Conservation (phyloP, 495 filamentous ascomycete species). For the Hypoxylon perforatum region DNA sequence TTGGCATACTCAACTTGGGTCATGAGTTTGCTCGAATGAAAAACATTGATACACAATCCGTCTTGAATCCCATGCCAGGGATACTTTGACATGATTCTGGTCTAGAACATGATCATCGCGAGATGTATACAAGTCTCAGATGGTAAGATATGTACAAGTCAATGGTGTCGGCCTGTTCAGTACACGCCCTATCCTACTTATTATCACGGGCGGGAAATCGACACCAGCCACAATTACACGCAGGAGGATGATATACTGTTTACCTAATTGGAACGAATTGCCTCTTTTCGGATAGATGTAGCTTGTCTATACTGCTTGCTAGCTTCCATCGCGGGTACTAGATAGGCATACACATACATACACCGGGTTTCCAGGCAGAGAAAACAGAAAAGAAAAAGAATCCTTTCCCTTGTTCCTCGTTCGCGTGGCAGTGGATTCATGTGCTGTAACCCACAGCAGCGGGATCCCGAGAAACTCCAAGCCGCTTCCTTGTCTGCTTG, state of each 20-base stretch:
- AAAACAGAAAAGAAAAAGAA: constrained; percentile 5
- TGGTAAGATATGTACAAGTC: constrained; percentile 6
- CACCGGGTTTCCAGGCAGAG: constrained; percentile 2
- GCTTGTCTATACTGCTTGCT: not conserved
- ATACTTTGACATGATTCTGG: constrained; percentile 33
- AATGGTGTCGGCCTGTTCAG: constrained; percentile 7
- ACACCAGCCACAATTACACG: constrained; percentile 40
- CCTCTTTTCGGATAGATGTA: constrained; percentile 2
- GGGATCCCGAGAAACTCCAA: constrained; percentile 29
- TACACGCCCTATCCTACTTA: constrained; percentile 28
- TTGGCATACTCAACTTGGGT: constrained; percentile 17
- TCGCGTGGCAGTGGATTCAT: constrained; percentile 45
- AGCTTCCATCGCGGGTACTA: not conserved
- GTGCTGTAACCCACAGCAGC: constrained; percentile 36
- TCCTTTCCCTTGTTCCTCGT: constrained; percentile 21
- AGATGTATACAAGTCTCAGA: constrained; percentile 24
- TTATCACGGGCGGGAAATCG: constrained; percentile 8
- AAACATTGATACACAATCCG: constrained; percentile 35
- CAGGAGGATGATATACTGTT: constrained; percentile 30
- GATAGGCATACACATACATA: not conserved
- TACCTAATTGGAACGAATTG: constrained; percentile 29
- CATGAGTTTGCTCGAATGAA: constrained; percentile 19
- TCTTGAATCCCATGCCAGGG: constrained; percentile 33
- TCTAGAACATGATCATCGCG: constrained; percentile 29
- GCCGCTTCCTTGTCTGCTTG: constrained; percentile 12